These are phyloP conservation scores for Rhodotorula sp. DNA, from an alignment of 1,284 basidiomycete species.

Conservation along the genomic window DNA sequence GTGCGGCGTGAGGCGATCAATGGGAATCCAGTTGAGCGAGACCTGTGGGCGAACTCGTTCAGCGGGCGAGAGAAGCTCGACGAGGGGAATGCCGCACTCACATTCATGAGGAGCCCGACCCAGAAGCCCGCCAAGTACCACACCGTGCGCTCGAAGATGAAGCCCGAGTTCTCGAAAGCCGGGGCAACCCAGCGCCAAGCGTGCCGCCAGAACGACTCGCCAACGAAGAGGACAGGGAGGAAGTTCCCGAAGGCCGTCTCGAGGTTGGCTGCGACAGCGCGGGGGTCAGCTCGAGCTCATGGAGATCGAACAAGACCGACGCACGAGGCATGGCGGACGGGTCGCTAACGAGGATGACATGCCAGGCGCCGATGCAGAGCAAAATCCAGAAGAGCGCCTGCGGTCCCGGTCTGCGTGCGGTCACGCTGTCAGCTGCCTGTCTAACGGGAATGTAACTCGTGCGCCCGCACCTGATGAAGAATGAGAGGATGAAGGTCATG, in stretches of 20 bases:
- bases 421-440: background rate
- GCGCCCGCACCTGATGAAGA: constrained; percentile 58
- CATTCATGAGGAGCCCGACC: constrained; percentile 58
- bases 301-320: constrained; percentile 1
- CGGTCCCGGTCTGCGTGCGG: constrained; percentile 22
- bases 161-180: constrained; percentile 57
- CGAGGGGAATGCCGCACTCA: constrained; percentile 48
- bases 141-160: constrained; percentile 68
- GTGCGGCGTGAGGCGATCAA: constrained; percentile 66
- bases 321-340: constrained; percentile 66
- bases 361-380: constrained; percentile 84
- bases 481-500: constrained; percentile 64
- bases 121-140: constrained; percentile 77
- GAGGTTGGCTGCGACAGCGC: constrained; percentile 53
- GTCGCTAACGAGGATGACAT: constrained; percentile 74
- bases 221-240: constrained; percentile 72
- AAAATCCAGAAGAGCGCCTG: constrained; percentile 49
- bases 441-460: background rate
- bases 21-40: constrained; percentile 58
- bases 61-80: constrained; percentile 54
- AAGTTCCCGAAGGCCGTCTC: constrained; percentile 71
- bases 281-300: no score
- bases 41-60: constrained; percentile 45
- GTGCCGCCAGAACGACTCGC: constrained; percentile 74
- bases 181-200: constrained; percentile 73